Evolutionary conservation across 2,329 filamentous ascomycete genomes (phyloP).

Genomic region (Hypomyces rosellus): DNA sequence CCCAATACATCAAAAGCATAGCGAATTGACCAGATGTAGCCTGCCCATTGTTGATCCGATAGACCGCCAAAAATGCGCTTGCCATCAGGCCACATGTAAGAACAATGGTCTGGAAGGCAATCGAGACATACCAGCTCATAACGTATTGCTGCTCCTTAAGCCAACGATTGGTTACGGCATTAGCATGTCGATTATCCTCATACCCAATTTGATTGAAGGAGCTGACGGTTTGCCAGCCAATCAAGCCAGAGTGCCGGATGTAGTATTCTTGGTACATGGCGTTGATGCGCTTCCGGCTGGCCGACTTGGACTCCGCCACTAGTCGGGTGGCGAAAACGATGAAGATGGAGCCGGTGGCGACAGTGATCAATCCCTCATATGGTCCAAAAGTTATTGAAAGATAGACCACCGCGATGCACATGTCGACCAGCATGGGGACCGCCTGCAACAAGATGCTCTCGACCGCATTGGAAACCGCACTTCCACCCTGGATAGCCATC

Average conservation of each 20-base stretch:
- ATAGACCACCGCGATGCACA: conserved; percentile 53
- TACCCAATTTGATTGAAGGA: conserved; percentile 54
- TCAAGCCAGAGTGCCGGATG: conserved; percentile 48
- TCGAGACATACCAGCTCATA: conserved; percentile 43
- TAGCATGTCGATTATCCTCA: conserved; percentile 48
- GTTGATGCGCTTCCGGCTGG: conserved; percentile 44
- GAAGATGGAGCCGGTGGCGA: conserved; percentile 52
- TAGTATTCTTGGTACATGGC: conserved; percentile 51
- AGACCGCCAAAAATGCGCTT: conserved; percentile 53
- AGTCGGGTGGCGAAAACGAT: conserved; percentile 48
- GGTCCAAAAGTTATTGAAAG: conserved; percentile 52
- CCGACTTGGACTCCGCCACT: conserved; percentile 43
- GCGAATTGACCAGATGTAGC: conserved; percentile 63
- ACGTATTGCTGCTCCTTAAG: conserved; percentile 31
- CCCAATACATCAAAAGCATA: conserved; percentile 67
- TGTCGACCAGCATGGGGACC: conserved; percentile 54
- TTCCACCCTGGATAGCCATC: conserved; percentile 49
- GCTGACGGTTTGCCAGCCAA: conserved; percentile 54
- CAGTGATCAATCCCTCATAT: conserved; percentile 57
- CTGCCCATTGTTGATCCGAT: conserved; percentile 57
- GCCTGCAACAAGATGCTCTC: conserved; percentile 54
- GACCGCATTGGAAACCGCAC: conserved; percentile 48
- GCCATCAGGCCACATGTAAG: conserved; percentile 65
- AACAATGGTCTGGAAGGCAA: conserved; percentile 54
- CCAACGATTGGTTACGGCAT: conserved; percentile 40